Evolutionary conservation across 2,329 filamentous ascomycete genomes (phyloP), one percentile per base, ranked within the genome.

Genomic region (Penicillium corylophilum): DNA sequence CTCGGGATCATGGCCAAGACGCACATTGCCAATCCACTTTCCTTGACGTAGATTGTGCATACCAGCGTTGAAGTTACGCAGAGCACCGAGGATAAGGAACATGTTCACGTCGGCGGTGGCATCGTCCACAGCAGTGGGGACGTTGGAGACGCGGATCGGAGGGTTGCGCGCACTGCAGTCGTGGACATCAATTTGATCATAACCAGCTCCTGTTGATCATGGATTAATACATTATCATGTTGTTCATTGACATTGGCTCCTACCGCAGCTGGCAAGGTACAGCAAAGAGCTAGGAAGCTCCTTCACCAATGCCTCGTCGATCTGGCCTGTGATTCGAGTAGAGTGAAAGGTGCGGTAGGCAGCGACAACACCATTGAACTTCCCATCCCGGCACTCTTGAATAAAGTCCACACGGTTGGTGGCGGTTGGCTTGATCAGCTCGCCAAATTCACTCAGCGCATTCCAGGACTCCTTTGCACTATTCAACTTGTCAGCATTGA

Each of bases 51-150:
- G 77, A 12, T 81, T 77, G 4, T 79, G 65, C 78, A 94, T 87
- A 45, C 82, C 79, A 1, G 78, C 73, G 64, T 86, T 85, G 64
- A 93, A 85, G 66, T 88, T 87, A 45, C 90, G 81, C 54, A 95
- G 77, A 8, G 89, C 87, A 15, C 90, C 90, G 43, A 95, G 77
- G 57, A 95, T 85, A 4, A 95, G 79, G 68, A 90, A 95, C 66
- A 95, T 85, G 64, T 82, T 87, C 7, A 85, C 80, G 70, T 95
- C 90, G 50, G 90, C 90, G 0, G 90, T 95, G 33, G 89, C 84
- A 68, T 94, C 88, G 69, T 94, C 86, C 39, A 91, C 88, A 24
- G 88, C 87, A 0, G 82, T 85, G n/a, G 89, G 90, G 1, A 88
- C 86, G 71, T 95, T 94, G 57, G 88, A 90, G 29, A 95, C 87